A percentile compares a stretch with the other conserved stretches of the same genome.
phyloP scores from a whole-genome alignment of 108 stramenopile genomes.

The Bacterosira constricta region DNA sequence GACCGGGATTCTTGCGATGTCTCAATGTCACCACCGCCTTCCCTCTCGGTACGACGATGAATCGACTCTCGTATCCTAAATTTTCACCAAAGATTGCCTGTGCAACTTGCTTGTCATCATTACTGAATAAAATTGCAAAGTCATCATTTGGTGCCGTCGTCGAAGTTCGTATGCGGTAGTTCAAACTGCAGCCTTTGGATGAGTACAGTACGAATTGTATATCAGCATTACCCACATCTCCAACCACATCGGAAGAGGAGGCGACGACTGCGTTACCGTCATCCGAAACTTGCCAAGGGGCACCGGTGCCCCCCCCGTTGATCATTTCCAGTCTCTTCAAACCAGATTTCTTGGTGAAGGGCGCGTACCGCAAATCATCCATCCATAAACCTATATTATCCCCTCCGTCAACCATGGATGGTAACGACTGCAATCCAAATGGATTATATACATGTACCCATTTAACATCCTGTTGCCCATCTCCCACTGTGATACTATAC shows the following conservation, averaged over 20 bases:
- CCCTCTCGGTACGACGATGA: conserved; percentile 26
- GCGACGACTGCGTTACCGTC: conserved; percentile 12
- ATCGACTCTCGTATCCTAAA: conserved; percentile 4
- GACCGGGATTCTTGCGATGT: conserved; percentile 50
- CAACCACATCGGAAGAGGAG: background rate
- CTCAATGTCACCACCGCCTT: conserved; percentile 30
- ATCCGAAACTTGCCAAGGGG: conserved; percentile 9
- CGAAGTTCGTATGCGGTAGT: conserved; percentile 28
- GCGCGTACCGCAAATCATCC: conserved; percentile 35
- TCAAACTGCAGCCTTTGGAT: conserved; percentile 19
- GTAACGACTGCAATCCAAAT: conserved; percentile 23
- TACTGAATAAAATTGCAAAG: conserved; percentile 35
- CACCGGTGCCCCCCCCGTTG: background rate
- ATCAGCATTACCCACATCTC: conserved; percentile 12
- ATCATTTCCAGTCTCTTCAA: conserved; percentile 6
- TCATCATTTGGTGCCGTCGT: conserved; percentile 47
- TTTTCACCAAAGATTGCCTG: conserved; percentile 36
- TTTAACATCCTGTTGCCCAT: conserved; percentile 18
- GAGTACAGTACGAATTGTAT: conserved; percentile 30
- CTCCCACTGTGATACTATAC: conserved; percentile 24
- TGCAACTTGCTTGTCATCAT: background rate
- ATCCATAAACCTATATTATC: conserved; percentile 13
- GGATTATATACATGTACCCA: conserved; percentile 42
- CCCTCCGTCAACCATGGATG: background rate
- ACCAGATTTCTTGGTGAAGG: conserved; percentile 2